phyloP scores from a whole-genome alignment of 306 rosid species.

The Dryas alaskensis region DNA sequence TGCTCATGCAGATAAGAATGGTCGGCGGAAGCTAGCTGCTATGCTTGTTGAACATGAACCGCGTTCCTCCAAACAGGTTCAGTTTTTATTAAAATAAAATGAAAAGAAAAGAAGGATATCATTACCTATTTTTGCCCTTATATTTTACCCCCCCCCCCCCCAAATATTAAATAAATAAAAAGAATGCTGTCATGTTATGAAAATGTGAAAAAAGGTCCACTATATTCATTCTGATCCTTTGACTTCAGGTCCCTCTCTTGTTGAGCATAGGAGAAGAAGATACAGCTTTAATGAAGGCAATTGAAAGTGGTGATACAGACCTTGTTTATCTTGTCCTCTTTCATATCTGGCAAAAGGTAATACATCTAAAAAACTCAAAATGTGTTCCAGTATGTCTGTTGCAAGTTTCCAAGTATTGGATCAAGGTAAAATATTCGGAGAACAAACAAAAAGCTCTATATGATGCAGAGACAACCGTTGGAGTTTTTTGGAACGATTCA shows the following conservation, averaged over 20 bases:
- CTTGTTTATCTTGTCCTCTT: conserved; percentile 95
- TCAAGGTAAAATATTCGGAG: background rate
- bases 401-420: background rate
- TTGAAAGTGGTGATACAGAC: conserved; percentile 94
- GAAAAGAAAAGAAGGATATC: background rate
- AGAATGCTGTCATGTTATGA: background rate
- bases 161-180: background rate
- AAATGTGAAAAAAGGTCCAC: background rate
- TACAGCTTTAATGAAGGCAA: conserved; percentile 78
- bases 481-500: conserved; percentile 85
- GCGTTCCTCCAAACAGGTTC: conserved; percentile 87
- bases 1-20: conserved; percentile 95
- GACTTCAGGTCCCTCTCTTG: conserved; percentile 83
- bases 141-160: background rate
- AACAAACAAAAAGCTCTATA: background rate
- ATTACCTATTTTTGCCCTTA: background rate
- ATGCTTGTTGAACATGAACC: conserved; percentile 98
- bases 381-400: background rate
- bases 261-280: conserved; percentile 99
- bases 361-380: conserved; percentile 22
- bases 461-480: conserved; percentile 75
- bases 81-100: background rate
- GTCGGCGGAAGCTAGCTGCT: conserved; percentile 93
- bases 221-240: conserved; percentile 14
- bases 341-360: conserved; percentile 94